These are phyloP conservation scores for Paxillus involutus DNA, from an alignment of 768 basidiomycete species.

Conservation along the genomic window DNA sequence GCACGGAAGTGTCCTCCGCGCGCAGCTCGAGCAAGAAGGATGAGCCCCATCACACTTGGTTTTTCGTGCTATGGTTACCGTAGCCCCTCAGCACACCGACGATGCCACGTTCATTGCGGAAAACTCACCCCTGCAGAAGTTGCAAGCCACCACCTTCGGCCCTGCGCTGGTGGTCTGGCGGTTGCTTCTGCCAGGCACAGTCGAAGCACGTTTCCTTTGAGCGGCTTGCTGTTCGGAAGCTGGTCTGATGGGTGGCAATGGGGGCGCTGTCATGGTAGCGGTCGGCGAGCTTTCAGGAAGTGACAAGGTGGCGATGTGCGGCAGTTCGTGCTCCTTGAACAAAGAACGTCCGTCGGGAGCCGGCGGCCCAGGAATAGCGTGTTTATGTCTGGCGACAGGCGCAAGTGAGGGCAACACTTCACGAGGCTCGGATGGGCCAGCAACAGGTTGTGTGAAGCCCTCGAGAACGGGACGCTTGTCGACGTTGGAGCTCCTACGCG, in stretches of 20 bases:
- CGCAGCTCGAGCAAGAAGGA: constrained; percentile 81
- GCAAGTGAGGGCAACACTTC: constrained; percentile 40
- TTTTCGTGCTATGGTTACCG: constrained; percentile 62
- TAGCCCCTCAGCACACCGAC: constrained; percentile 5
- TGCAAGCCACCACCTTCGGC: constrained; percentile 86
- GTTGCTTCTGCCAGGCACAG: constrained; percentile 60
- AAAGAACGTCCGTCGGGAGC: constrained; percentile 39
- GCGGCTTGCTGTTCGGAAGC: constrained; percentile 67
- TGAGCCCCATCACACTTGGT: constrained; percentile 89
- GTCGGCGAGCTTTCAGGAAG: constrained; percentile 57
- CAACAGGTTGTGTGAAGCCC: constrained; percentile 27
- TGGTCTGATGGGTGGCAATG: constrained; percentile 63
- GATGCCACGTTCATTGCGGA: not conserved
- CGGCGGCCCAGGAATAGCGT: constrained; percentile 20
- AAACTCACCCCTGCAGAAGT: constrained; percentile 79
- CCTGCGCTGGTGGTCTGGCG: constrained; percentile 67
- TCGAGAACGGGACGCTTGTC: constrained; percentile 35
- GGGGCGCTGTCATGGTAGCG: constrained; percentile 58
- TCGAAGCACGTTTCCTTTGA: constrained; percentile 68
- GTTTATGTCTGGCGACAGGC: constrained; percentile 33
- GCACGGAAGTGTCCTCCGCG: constrained; percentile 72
- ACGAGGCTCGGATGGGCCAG: constrained; percentile 43
- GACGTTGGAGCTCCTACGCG: constrained; percentile 36
- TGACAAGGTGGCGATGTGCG: constrained; percentile 70
- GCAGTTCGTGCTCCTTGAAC: constrained; percentile 64